These are phyloP conservation scores for Colletotrichum lentis DNA, from an alignment of 2,329 filamentous ascomycete species.

Conservation along the genomic window DNA sequence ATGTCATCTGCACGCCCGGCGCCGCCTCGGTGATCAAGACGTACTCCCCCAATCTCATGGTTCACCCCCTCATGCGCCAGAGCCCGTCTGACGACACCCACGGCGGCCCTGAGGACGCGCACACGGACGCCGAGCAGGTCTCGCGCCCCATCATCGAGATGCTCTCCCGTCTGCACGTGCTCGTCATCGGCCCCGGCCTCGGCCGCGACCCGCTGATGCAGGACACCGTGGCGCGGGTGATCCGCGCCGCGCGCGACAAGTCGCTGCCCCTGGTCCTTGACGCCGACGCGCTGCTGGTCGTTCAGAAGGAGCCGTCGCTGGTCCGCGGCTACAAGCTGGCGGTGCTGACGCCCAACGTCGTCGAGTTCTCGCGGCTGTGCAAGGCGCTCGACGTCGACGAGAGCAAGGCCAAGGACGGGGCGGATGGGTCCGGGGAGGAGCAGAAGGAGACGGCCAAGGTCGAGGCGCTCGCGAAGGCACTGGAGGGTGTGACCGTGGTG, in stretches of 20 bases:
- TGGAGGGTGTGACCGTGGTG: constrained; percentile 89
- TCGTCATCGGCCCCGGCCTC: constrained; percentile 91
- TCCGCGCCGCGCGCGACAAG: constrained; percentile 76
- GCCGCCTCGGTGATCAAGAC: constrained; percentile 93
- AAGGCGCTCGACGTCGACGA: constrained; percentile 75
- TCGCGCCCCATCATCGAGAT: constrained; percentile 77
- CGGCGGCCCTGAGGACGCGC: constrained; percentile 46
- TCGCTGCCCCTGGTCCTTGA: constrained; percentile 86
- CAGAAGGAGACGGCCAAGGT: constrained; percentile 56
- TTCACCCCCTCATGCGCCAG: constrained; percentile 93
- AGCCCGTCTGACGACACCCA: constrained; percentile 56
- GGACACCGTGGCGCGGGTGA: constrained; percentile 79
- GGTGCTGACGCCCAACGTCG: constrained; percentile 92
- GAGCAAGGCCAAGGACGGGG: constrained; percentile 46
- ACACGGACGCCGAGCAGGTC: constrained; percentile 67
- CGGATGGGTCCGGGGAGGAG: constrained; percentile 43
- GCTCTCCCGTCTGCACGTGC: constrained; percentile 85
- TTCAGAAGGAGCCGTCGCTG: constrained; percentile 77
- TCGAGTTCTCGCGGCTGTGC: constrained; percentile 87
- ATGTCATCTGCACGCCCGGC: constrained; percentile 93
- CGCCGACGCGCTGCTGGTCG: constrained; percentile 84
- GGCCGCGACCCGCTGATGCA: constrained; percentile 92
- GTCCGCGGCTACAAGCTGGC: constrained; percentile 83
- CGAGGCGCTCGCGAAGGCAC: constrained; percentile 72
- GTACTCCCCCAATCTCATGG: constrained; percentile 98